phyloP scores from a whole-genome alignment of 331 rosid species.

The Stylosanthes scabra region DNA sequence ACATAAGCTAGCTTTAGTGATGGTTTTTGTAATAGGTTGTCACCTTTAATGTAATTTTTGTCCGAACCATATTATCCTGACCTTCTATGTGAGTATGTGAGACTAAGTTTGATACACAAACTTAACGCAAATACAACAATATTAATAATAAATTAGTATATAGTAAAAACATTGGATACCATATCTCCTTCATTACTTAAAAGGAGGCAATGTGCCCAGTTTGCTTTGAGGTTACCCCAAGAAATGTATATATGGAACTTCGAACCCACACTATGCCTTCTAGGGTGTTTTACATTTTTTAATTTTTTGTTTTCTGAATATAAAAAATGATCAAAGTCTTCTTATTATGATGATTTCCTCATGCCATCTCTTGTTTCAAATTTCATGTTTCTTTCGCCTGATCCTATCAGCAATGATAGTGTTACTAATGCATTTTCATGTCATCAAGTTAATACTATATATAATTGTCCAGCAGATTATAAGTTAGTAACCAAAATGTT shows the following conservation, averaged over 20 bases:
- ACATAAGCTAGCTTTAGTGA: no score
- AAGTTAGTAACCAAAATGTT: neutral
- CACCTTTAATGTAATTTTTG: no score
- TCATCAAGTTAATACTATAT: neutral
- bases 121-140: no score
- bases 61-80: no score
- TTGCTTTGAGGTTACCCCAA: slow-evolving; percentile 37
- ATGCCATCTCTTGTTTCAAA: slow-evolving; percentile 36
- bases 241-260: slow-evolving; percentile 16
- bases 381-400: slow-evolving; percentile 15
- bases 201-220: slow-evolving; percentile 1
- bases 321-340: neutral
- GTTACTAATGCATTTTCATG: slow-evolving; percentile 7
- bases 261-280: slow-evolving; percentile 34
- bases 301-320: neutral
- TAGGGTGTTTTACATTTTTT: neutral
- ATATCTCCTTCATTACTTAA: slow-evolving; percentile 35
- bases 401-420: neutral
- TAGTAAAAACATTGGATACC: slow-evolving; percentile 76
- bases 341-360: slow-evolving; percentile 27
- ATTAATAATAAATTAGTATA: neutral
- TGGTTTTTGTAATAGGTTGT: no score
- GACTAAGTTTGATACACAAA: no score
- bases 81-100: no score
- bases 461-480: neutral